Base-by-base conservation (phyloP, 148 eudicot species). In the Nepenthes gracilis region DNA sequence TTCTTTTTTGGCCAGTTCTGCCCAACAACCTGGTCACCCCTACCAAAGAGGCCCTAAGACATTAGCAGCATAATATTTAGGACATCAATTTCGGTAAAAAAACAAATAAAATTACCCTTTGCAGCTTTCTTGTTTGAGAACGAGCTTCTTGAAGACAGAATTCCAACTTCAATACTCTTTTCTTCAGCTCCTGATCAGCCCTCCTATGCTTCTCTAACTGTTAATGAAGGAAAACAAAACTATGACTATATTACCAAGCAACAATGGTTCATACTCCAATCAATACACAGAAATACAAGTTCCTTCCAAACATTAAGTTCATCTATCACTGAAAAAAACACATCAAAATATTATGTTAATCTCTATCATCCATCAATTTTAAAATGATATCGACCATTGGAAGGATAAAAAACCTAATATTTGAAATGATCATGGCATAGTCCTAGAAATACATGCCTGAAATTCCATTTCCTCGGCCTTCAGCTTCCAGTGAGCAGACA, bases 81-180 rank as follows among this genome's bases (percentile, higher is more conserved):
- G 6, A 1, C 8, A 11, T 5, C 48, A 45, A 11, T 6, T 45
- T 11, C 48, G 6, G 8, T 45, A 45, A 45, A 45, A 45, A 11
- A 11, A 11, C 6, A 5, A 5, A 11, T 5, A 11, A 45, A 45
- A 5, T 62, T 82, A 92, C 98, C 84, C 96, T 82, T 69, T 80
- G 94, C 64, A 92, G 94, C 74, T 92, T 92, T 70, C 98, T 76
- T 56, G 90, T 88, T 68, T 92, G 98, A 54, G 90, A 75, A 35
- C 98, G 96, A 80, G 98, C 86, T 67, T 92, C 98, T 64, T 92
- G 96, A 54, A 92, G 90, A 69, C 98, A 88, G 67, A 92, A 92
- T 62, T 92, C 98, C 76, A 92, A 70, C 75, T 88, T 92, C 59
- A 92, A 55, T 47, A 92, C 86, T 69, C 85, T 90, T 75, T 85